These are phyloP conservation scores for Pseudogymnoascus sp. DNA, from an alignment of 2,329 filamentous ascomycete species.

Conservation along the genomic window DNA sequence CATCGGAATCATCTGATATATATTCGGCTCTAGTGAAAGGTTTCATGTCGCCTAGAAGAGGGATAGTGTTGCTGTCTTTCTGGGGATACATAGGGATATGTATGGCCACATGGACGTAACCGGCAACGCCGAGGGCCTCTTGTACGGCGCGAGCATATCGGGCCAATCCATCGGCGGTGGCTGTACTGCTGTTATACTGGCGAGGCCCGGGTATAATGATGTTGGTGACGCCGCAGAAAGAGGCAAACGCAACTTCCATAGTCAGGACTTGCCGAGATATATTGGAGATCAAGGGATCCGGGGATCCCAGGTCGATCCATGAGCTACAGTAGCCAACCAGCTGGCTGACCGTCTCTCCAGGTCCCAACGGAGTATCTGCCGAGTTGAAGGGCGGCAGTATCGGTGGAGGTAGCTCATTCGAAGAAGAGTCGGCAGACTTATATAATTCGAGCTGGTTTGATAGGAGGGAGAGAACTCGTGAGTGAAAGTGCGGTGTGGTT, in stretches of 20 bases:
- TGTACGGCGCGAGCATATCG: slow-evolving; percentile 81
- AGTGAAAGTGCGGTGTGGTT: slow-evolving; percentile 66
- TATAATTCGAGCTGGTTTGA: slow-evolving; percentile 44
- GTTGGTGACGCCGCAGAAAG: slow-evolving; percentile 84
- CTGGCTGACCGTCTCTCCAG: slow-evolving; percentile 62
- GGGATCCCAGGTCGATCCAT: slow-evolving; percentile 86
- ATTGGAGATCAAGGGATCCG: slow-evolving; percentile 74
- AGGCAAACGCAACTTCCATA: slow-evolving; percentile 87
- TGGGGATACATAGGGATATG: slow-evolving; percentile 79
- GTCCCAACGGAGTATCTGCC: slow-evolving; percentile 69
- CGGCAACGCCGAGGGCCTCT: slow-evolving; percentile 68
- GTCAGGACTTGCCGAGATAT: slow-evolving; percentile 86
- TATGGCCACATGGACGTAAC: slow-evolving; percentile 72
- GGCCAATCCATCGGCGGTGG: slow-evolving; percentile 47
- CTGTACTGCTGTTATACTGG: slow-evolving; percentile 49
- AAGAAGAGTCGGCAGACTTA: slow-evolving; percentile 37
- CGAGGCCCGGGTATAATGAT: slow-evolving; percentile 76
- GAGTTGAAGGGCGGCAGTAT: slow-evolving; percentile 66
- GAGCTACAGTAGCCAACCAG: slow-evolving; percentile 75
- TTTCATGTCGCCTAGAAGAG: slow-evolving; percentile 31
- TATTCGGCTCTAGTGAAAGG: slow-evolving; percentile 27
- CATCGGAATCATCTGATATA: slow-evolving; percentile 28
- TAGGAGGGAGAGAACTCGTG: slow-evolving; percentile 59
- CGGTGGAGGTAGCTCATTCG: slow-evolving; percentile 44
- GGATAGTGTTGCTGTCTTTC: slow-evolving; percentile 41